These are phyloP conservation scores for Salvia rosmarinus DNA, from an alignment of 257 asterid species.

Conservation along the genomic window DNA sequence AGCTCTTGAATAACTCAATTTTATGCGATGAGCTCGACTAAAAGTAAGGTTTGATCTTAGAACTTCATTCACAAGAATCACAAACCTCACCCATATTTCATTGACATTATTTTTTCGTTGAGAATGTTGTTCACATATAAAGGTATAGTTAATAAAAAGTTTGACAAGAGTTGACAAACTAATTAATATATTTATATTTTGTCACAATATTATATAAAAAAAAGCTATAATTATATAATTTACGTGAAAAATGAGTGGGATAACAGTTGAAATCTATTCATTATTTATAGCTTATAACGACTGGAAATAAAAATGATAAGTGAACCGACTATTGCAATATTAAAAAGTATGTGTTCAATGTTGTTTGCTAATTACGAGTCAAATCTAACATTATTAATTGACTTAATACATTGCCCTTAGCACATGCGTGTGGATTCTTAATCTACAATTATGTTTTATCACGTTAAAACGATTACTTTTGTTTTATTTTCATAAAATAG, in stretches of 20 bases:
- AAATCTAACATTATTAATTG: neutral
- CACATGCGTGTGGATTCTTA: neutral
- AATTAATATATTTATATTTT: too few species aligned
- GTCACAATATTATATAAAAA: too few species aligned
- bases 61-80: too few species aligned
- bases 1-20: too few species aligned
- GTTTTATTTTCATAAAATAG: neutral
- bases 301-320: neutral
- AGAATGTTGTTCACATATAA: too few species aligned
- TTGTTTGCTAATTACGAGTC: constrained; percentile 20
- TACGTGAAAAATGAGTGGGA: neutral
- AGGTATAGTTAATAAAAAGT: too few species aligned
- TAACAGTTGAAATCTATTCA: neutral
- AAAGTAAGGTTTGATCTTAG: too few species aligned
- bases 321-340: neutral
- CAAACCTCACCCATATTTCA: too few species aligned
- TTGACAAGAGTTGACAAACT: too few species aligned
- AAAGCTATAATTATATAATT: too few species aligned
- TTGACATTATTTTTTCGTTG: too few species aligned
- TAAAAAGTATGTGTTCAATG: neutral
- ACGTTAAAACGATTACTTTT: neutral
- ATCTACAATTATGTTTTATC: neutral
- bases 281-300: neutral
- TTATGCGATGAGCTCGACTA: too few species aligned
- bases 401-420: neutral